Conservation (phyloP, 768 basidiomycete genomes). For the Tubosaeta brunneosetosa region DNA sequence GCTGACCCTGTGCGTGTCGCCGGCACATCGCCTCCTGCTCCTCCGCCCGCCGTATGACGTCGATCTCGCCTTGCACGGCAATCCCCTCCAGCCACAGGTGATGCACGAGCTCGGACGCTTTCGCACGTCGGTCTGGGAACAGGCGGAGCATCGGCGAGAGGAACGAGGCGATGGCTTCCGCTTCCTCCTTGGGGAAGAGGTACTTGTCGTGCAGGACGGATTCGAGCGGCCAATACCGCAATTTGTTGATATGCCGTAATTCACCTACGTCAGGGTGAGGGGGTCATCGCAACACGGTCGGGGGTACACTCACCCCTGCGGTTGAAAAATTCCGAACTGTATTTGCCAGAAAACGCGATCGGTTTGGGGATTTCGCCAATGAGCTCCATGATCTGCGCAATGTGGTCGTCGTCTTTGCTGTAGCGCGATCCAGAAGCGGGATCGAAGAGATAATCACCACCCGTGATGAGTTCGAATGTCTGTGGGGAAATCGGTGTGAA, state of each 20-base stretch:
- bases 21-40: constrained; percentile 39
- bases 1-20: constrained; percentile 10
- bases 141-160: constrained; percentile 86
- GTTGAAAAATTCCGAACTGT: constrained; percentile 92
- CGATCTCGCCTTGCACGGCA: constrained; percentile 86
- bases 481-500: constrained; percentile 24
- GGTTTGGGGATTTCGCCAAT: constrained; percentile 84
- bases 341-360: constrained; percentile 87
- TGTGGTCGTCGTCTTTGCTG: constrained; percentile 95
- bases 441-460: constrained; percentile 97
- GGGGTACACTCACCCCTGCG: constrained; percentile 66
- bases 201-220: constrained; percentile 92
- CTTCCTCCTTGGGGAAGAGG: constrained; percentile 79
- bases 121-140: constrained; percentile 83
- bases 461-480: constrained; percentile 94
- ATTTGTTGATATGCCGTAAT: constrained; percentile 89
- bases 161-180: constrained; percentile 77
- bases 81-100: constrained; percentile 86
- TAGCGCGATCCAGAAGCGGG: constrained; percentile 93
- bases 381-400: constrained; percentile 96
- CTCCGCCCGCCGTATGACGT: constrained; percentile 66
- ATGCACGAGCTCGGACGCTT: constrained; percentile 78
- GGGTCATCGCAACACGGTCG: background rate
- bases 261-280: constrained; percentile 45
- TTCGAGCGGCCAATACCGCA: constrained; percentile 86